Evolutionary conservation across 1,284 basidiomycete genomes (phyloP).

Genomic region (Mycosarcoma mackinlayi): DNA sequence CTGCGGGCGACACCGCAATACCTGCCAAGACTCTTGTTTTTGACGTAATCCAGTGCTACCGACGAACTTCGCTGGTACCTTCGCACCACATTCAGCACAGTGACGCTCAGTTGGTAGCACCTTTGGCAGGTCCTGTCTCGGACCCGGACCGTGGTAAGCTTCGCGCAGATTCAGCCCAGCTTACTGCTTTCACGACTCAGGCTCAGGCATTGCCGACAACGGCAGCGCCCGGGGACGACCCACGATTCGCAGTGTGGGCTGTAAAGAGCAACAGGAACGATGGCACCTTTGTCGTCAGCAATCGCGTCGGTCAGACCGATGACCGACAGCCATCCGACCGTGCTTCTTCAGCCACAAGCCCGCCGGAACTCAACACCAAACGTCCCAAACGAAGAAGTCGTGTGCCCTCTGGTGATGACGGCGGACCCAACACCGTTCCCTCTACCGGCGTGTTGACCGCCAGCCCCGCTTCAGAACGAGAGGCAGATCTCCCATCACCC

Average conservation of each 20-base stretch:
- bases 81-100: background rate
- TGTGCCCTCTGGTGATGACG: constrained; percentile 12
- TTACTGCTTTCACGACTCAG: constrained; percentile 19
- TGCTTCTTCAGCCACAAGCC: constrained; percentile 10
- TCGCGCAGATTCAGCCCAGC: constrained; percentile 3
- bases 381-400: constrained; percentile 31
- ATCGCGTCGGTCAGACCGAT: constrained; percentile 31
- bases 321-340: constrained; percentile 1
- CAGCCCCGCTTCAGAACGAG: constrained; percentile 17
- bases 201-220: constrained; percentile 42
- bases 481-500: background rate
- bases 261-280: constrained; percentile 35
- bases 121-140: too few species aligned
- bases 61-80: constrained; percentile 6
- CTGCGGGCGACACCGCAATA: background rate
- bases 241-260: constrained; percentile 60
- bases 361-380: constrained; percentile 17
- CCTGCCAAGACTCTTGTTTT: constrained; percentile 37
- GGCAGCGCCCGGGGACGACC: constrained; percentile 57
- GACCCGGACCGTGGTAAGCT: too few species aligned
- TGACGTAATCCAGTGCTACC: constrained; percentile 55
- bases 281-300: constrained; percentile 37
- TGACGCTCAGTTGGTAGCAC: background rate
- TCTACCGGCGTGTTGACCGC: background rate
- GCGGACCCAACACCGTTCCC: background rate